These are phyloP conservation scores for Metarhizium brunneum DNA, from an alignment of 2,329 filamentous ascomycete genomes.

Conservation along the genomic window DNA sequence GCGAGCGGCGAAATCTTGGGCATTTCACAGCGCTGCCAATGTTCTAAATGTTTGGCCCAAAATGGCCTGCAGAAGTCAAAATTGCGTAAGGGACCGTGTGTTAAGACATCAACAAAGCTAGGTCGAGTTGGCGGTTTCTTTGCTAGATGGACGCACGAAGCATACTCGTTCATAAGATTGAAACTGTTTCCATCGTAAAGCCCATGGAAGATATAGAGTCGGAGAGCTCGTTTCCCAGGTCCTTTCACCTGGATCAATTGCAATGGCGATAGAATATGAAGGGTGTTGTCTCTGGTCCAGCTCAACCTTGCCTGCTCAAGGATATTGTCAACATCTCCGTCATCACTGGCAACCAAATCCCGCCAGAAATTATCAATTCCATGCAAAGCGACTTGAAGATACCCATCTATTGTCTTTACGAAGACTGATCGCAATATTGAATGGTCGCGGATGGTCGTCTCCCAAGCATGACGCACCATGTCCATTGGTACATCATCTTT, in stretches of 20 bases:
- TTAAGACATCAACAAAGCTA: constrained; percentile 56
- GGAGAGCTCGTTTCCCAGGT: constrained; percentile 1
- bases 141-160: constrained; percentile 26
- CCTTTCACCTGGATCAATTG: constrained; percentile 34
- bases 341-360: constrained; percentile 18
- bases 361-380: constrained; percentile 33
- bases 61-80: constrained; percentile 41
- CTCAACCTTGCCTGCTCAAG: constrained; percentile 26
- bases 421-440: constrained; percentile 68
- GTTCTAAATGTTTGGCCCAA: constrained; percentile 53
- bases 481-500: constrained; percentile 29
- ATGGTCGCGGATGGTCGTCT: constrained; percentile 36
- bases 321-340: constrained; percentile 19
- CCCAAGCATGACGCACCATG: constrained; percentile 49
- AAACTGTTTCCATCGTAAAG: constrained; percentile 82
- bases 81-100: constrained; percentile 56
- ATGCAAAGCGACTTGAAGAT: constrained; percentile 60
- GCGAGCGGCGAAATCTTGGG: constrained; percentile 1
- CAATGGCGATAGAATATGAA: constrained; percentile 40
- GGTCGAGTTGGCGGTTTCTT: constrained; percentile 27
- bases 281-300: constrained; percentile 47
- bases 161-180: constrained; percentile 51
- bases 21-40: constrained; percentile 12
- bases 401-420: constrained; percentile 62
- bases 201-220: constrained; percentile 58